Evolutionary conservation across 352 stramenopile genomes (phyloP).

Genomic region (Pythium guiyangense): DNA sequence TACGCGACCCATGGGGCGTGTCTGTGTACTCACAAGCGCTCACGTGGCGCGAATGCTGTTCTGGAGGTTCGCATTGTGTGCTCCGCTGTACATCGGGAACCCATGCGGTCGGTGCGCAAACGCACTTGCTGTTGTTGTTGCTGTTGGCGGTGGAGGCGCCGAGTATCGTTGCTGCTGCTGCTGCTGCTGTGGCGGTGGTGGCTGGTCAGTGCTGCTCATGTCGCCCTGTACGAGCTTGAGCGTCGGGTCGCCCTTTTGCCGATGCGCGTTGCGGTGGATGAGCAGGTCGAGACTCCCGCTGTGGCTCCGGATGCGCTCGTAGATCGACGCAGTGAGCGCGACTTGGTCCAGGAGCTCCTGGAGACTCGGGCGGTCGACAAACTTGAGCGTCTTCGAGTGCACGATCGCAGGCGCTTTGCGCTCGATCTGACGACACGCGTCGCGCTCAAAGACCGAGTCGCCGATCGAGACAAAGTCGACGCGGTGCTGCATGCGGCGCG

Average conservation of each 20-base stretch:
- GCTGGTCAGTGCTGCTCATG: neutral
- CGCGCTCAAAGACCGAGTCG: conserved; percentile 48
- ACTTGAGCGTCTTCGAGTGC: conserved; percentile 52
- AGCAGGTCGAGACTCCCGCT: conserved; percentile 38
- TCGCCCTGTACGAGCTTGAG: conserved; percentile 35
- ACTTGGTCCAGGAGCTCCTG: conserved; percentile 46
- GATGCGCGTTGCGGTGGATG: conserved; percentile 20
- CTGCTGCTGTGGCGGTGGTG: too few species aligned
- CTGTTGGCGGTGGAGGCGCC: too few species aligned
- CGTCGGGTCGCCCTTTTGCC: conserved; percentile 11
- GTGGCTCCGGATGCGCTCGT: conserved; percentile 36
- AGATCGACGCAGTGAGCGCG: conserved; percentile 27
- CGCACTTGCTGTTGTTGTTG: too few species aligned
- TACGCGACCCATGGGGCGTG: too few species aligned
- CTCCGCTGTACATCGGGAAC: too few species aligned
- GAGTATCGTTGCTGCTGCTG: too few species aligned
- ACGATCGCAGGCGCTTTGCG: conserved; percentile 24
- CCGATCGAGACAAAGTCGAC: conserved; percentile 55
- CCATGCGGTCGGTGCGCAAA: too few species aligned
- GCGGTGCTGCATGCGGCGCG: conserved; percentile 13
- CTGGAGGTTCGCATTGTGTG: too few species aligned
- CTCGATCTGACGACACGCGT: conserved; percentile 43
- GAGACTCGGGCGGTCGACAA: conserved; percentile 36
- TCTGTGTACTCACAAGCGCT: too few species aligned
- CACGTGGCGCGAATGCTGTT: too few species aligned